Percentiles rank a stretch among this genome's conserved stretches.
These are phyloP conservation scores for Maudiozyma humilis DNA, from an alignment of 1,139 yeast genomes.

Conservation along the genomic window DNA sequence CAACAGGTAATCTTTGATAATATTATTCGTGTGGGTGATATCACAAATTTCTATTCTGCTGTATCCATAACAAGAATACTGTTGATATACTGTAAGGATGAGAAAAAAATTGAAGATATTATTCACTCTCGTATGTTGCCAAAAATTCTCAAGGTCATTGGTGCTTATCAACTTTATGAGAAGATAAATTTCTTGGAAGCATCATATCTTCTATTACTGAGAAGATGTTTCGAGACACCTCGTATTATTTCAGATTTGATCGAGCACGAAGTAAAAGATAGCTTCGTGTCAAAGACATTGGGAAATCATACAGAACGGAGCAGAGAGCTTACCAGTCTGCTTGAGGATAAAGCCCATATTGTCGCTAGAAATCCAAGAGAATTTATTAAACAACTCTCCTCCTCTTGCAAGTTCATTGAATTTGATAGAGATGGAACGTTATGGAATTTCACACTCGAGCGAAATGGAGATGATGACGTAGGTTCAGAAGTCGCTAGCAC, in stretches of 20 bases:
- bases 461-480: conserved; percentile 14
- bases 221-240: conserved; percentile 63
- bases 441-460: conserved; percentile 22
- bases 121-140: conserved; percentile 38
- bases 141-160: conserved; percentile 31
- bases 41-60: conserved; percentile 42
- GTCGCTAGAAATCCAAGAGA: conserved; percentile 52
- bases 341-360: conserved; percentile 49
- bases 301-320: conserved; percentile 28
- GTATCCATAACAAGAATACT: conserved; percentile 45
- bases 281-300: conserved; percentile 32
- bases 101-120: conserved; percentile 36
- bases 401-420: conserved; percentile 41
- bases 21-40: conserved; percentile 35
- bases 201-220: conserved; percentile 42
- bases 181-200: conserved; percentile 31
- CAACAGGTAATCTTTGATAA: conserved; percentile 38
- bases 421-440: conserved; percentile 37
- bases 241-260: conserved; percentile 45
- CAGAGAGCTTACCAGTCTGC: conserved; percentile 44
- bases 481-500: neutral
- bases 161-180: conserved; percentile 28
- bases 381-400: conserved; percentile 48
- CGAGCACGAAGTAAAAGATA: conserved; percentile 39
- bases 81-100: conserved; percentile 45